These are phyloP conservation scores for Lasiodiplodia sp. DNA, from an alignment of 2,329 filamentous ascomycete species.

Conservation along the genomic window DNA sequence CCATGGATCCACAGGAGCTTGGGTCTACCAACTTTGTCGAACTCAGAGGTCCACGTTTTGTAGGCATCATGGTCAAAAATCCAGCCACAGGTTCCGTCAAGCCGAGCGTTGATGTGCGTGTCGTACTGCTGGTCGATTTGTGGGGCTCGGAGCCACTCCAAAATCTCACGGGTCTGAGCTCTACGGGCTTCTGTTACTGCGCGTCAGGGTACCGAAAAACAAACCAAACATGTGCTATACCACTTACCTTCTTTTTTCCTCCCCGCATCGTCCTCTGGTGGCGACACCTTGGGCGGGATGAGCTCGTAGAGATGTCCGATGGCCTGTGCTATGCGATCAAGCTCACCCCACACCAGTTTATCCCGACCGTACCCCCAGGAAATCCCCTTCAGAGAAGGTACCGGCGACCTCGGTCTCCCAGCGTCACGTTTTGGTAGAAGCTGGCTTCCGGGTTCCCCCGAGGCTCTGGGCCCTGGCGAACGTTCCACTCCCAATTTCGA, in stretches of 20 bases:
- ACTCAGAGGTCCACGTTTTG: not conserved
- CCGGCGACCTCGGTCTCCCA: not conserved
- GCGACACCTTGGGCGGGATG: not conserved
- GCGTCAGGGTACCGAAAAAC: not conserved
- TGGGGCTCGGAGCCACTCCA: not conserved
- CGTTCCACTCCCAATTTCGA: not conserved
- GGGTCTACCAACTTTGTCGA: not conserved
- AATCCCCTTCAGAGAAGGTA: not conserved
- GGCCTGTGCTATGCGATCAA: not conserved
- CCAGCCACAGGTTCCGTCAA: not conserved
- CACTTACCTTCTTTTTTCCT: not conserved
- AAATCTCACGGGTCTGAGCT: not conserved
- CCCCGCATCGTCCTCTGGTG: not conserved
- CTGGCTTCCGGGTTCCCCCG: not conserved
- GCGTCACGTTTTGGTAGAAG: not conserved
- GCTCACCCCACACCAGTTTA: not conserved
- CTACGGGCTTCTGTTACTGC: not conserved
- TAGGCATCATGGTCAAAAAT: not conserved
- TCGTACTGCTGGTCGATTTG: conserved; percentile 1
- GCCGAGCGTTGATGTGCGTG: not conserved
- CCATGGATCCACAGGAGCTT: not conserved
- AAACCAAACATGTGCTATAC: too few species aligned
- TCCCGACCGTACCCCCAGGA: not conserved
- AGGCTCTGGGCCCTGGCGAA: not conserved
- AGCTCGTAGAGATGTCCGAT: not conserved